Percentiles rank a stretch among this genome's conserved stretches.
phyloP scores from a whole-genome alignment of 2,329 filamentous ascomycete species.

The Calonectria hawksworthii region DNA sequence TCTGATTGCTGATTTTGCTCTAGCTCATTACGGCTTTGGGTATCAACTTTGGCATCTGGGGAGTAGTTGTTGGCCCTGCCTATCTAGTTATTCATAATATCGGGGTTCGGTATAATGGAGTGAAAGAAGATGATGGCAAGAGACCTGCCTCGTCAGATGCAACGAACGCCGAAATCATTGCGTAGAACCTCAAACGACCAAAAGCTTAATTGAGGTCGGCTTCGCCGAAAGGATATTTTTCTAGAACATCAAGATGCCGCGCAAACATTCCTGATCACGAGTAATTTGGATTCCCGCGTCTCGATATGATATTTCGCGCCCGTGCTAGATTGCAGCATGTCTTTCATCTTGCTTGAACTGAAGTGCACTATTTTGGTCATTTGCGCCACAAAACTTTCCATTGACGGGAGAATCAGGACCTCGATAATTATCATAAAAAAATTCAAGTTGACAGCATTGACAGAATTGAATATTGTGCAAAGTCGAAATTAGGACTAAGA shows the following conservation, averaged over 20 bases:
- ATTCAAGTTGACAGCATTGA: neutral
- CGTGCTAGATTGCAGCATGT: neutral
- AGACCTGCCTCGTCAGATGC: neutral
- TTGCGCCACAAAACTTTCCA: neutral
- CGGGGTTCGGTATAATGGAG: neutral
- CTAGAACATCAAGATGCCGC: neutral
- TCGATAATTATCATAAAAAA: neutral
- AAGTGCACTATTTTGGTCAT: neutral
- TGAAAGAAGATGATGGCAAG: neutral
- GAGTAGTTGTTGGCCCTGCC: slow-evolving; percentile 10
- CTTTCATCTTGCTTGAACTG: neutral
- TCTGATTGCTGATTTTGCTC: neutral
- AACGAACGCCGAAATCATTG: neutral
- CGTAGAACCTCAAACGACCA: neutral
- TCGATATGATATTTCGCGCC: neutral
- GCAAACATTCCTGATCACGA: neutral
- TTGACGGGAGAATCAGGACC: neutral
- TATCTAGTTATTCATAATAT: neutral
- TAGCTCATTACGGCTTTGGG: slow-evolving; percentile 23
- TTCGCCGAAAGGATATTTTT: neutral
- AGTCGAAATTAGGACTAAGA: neutral
- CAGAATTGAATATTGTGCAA: neutral
- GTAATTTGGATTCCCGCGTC: neutral
- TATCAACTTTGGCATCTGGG: slow-evolving; percentile 25
- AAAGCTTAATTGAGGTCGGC: neutral